Conservation (phyloP, 768 basidiomycete genomes). For the Phylloporus arenicola region DNA sequence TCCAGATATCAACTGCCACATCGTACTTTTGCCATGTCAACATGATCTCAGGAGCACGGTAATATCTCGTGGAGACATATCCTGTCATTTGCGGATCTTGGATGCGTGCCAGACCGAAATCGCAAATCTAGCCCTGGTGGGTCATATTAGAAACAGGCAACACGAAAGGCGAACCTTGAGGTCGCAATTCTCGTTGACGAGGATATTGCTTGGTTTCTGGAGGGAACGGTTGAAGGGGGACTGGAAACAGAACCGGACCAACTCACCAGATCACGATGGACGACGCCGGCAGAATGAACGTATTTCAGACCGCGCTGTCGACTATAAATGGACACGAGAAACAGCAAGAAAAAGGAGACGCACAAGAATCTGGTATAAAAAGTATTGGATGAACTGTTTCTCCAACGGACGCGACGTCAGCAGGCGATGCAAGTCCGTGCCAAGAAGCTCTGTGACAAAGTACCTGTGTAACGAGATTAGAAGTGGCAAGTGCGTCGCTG, state of each 20-base stretch:
- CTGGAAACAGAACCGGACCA: not conserved
- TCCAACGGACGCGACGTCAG: slow-evolving; percentile 95
- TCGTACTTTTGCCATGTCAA: slow-evolving; percentile 99
- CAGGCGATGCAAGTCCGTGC: slow-evolving; percentile 95
- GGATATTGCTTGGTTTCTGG: slow-evolving; percentile 98
- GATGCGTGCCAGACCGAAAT: slow-evolving; percentile 96
- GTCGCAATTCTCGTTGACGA: slow-evolving; percentile 99
- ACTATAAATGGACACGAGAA: slow-evolving; percentile 5
- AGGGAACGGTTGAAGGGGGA: not conserved
- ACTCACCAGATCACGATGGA: slow-evolving; percentile 90
- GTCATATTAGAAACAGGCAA: not conserved
- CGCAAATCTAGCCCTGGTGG: slow-evolving; percentile 70
- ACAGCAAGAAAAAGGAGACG: slow-evolving; percentile 24
- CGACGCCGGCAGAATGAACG: slow-evolving; percentile 97
- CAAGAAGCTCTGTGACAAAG: slow-evolving; percentile 97
- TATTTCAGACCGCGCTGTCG: slow-evolving; percentile 93
- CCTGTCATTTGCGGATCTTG: slow-evolving; percentile 99
- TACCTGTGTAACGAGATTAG: slow-evolving; percentile 51
- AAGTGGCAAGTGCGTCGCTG: too few species aligned
- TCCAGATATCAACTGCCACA: slow-evolving; percentile 99
- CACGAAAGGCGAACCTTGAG: slow-evolving; percentile 60
- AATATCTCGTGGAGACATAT: slow-evolving; percentile 98
- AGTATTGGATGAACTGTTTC: slow-evolving; percentile 99
- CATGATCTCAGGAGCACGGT: slow-evolving; percentile 99
- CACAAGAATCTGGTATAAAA: slow-evolving; percentile 97